Evolutionary conservation across 176 grass and related monocot genomes (phyloP).

Genomic region (Ampelocalamus luodianensis): DNA sequence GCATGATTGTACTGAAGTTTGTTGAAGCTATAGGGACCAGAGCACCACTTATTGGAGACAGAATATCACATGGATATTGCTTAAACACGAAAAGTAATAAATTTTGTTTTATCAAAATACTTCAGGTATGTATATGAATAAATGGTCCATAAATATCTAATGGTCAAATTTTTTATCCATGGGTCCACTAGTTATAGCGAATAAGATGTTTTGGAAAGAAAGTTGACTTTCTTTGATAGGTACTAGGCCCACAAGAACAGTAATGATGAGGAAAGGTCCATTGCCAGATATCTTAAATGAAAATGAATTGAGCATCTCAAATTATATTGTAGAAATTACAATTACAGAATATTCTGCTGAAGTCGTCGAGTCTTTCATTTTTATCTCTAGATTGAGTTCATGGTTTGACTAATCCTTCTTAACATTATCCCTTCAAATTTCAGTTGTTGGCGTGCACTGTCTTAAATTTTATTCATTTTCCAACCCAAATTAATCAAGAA

Average conservation of each 20-base stretch:
- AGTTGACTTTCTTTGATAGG: constrained; percentile 12
- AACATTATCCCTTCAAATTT: background rate
- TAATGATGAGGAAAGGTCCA: background rate
- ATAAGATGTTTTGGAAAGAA: constrained; percentile 14
- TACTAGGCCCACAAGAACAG: background rate
- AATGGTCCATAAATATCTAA: constrained; percentile 28
- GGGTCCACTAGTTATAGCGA: constrained; percentile 7
- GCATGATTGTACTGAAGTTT: background rate
- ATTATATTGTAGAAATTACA: background rate
- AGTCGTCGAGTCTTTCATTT: background rate
- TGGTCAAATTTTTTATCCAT: background rate
- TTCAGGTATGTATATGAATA: background rate
- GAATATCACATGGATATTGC: background rate
- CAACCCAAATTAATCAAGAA: background rate
- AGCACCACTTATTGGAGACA: background rate
- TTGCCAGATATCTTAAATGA: background rate
- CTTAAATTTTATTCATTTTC: background rate
- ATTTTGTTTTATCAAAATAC: background rate
- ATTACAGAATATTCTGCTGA: background rate
- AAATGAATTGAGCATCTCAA: background rate
- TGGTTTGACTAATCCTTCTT: background rate
- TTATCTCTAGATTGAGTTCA: background rate
- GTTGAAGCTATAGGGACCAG: background rate
- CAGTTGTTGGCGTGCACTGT: background rate
- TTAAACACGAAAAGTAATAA: background rate